Conservation (phyloP, 371 early-diverging fungal genomes). For the Syncephalastrum sp. region DNA sequence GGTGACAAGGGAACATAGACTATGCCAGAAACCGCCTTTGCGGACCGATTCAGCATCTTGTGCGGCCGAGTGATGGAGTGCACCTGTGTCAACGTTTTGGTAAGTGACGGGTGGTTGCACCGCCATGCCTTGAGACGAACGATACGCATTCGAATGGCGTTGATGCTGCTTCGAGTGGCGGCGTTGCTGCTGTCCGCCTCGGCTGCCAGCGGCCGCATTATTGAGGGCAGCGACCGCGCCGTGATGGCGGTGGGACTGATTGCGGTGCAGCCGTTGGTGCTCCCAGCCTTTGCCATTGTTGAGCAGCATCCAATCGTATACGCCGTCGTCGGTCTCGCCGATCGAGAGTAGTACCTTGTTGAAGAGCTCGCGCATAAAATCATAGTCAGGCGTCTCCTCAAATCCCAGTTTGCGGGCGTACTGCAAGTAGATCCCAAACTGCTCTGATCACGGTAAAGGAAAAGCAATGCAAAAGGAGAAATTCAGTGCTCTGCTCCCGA, state of each 20-base stretch:
- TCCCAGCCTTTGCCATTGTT: constrained; percentile 59
- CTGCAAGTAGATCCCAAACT: constrained; percentile 82
- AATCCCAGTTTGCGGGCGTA: constrained; percentile 91
- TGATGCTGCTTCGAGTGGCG: constrained; percentile 15
- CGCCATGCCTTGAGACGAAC: constrained; percentile 18
- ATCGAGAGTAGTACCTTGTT: constrained; percentile 76
- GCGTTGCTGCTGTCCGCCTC: constrained; percentile 10
- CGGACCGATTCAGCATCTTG: constrained; percentile 21
- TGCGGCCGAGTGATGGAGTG: constrained; percentile 14
- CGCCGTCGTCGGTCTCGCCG: constrained; percentile 83
- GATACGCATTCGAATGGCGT: constrained; percentile 11
- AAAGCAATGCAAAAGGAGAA: constrained; percentile 4
- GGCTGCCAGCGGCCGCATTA: constrained; percentile 10
- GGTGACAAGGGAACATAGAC: constrained; percentile 15
- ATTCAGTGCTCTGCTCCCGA: no score
- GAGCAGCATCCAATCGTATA: constrained; percentile 94
- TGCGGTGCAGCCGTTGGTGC: constrained; percentile 27
- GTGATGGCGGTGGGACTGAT: constrained; percentile 13
- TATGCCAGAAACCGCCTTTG: constrained; percentile 21
- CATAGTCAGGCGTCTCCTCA: constrained; percentile 97
- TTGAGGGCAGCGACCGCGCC: constrained; percentile 24
- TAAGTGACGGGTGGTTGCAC: constrained; percentile 16
- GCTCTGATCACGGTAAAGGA: constrained; percentile 37
- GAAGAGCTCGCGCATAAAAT: constrained; percentile 84
- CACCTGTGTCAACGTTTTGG: constrained; percentile 21